These are phyloP conservation scores for Neofusicoccum kwambonambiense DNA, from an alignment of 2,329 filamentous ascomycete species.

Conservation along the genomic window DNA sequence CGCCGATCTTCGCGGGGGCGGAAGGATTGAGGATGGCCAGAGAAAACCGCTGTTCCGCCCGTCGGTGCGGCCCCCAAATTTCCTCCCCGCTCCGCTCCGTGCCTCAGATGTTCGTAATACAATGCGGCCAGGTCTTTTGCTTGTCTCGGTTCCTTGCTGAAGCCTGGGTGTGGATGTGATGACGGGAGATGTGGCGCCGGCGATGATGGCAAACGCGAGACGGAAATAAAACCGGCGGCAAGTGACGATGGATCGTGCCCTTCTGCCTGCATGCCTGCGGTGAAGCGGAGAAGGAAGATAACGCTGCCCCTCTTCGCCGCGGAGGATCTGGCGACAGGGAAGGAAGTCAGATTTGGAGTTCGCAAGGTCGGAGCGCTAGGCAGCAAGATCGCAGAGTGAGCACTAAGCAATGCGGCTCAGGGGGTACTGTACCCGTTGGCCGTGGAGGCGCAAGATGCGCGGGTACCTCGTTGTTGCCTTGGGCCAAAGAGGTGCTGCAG, in stretches of 20 bases:
- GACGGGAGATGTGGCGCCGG: background rate
- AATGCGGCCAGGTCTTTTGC: background rate
- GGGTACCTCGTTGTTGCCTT: background rate
- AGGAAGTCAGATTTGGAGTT: background rate
- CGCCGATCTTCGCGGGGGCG: background rate
- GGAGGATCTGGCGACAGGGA: background rate
- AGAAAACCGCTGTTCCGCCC: no score
- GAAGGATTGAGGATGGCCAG: background rate
- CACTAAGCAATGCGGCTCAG: background rate
- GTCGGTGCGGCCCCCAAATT: no score
- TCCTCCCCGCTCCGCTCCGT: constrained; percentile 2
- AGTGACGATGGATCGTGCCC: background rate
- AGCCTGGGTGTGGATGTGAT: background rate
- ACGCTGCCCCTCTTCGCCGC: background rate
- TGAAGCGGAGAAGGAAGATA: background rate
- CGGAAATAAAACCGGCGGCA: background rate
- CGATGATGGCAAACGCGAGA: background rate
- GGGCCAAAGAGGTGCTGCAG: no score
- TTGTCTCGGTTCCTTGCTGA: background rate
- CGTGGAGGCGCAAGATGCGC: background rate
- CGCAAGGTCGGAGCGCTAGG: background rate
- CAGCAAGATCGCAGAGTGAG: background rate
- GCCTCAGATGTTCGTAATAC: background rate
- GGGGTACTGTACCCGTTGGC: background rate
- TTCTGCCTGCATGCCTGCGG: background rate